Base-by-base conservation (phyloP, 257 asterid genomes). In the Penstemon barbatus region DNA sequence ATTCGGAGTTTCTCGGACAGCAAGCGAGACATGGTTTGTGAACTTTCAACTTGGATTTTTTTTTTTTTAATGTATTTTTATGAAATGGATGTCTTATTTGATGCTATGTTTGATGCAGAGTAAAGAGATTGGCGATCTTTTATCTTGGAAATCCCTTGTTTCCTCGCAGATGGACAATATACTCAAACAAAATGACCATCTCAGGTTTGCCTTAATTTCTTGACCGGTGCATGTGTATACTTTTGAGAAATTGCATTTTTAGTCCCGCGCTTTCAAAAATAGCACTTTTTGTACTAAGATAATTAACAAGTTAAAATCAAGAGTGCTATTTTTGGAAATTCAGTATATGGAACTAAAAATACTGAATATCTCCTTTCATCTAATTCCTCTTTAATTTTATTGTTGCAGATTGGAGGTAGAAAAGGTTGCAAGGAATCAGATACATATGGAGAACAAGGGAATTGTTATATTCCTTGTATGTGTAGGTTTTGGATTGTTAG, bases 381-480 rank as follows among this genome's bases (percentile, higher is more conserved):
- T 57, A 13, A 7, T 9, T 44, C 18, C n/a, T n/a, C 41, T 3
- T 43, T 44, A 10, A 42, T 7, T 60, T 10, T 60, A 7, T 60
- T 58, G 57, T 39, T 83, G 90, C 91, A 92, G 98, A 62, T 74
- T 50, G 80, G 89, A 88, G 79, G 89, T 86, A 13, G 91, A 89
- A 64, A 78, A 37, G 69, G 84, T 89, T 54, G 62, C 71, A 74
- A 81, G 61, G 72, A 81, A 89, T 71, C 95, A 88, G 66, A 76
- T 79, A 60, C 91, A 90, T 77, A 68, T 88, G 85, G 98, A 92
- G 86, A 86, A 85, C 57, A 90, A 92, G 76, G 96, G 97, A 41
- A 78, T 88, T 48, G 68, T 85, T 58, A 82, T 90, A 42, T 88
- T 86, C 81, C 77, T 90, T 72, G 69, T 85, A 49, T 82, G 89